Evolutionary conservation across 257 asterid genomes (phyloP), one percentile per base, ranked within the genome.

Genomic region (Primulina tabacum): DNA sequence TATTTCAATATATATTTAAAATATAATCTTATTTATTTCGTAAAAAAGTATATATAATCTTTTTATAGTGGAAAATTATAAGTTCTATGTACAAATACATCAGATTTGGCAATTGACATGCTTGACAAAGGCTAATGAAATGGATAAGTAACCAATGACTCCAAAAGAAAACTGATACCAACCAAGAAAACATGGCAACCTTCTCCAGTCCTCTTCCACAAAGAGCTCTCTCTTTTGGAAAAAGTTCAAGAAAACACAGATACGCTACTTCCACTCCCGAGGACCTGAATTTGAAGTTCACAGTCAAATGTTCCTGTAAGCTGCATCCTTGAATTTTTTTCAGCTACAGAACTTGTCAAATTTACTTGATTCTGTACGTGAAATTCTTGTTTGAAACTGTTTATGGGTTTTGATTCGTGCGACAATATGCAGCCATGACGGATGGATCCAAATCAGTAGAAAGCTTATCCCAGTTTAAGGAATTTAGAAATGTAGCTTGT

Each of bases 401-500:
- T 32, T 32, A 32, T 32, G 5, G 34, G 34, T 64, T 34, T 37
- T 16, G 34, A 7, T 67, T 60, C 35, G 26, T 32, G 33, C 17
- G 29, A 8, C 5, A 29, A 37, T 68, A 16, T 38, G 35, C 80
- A 92, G 95, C 78, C 78, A 14, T 77, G 64, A 80, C 67, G 62
- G 91, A 78, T 62, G 76, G 43, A 53, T 52, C 64, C 11, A 67
- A 78, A 53, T 24, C 64, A 11, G 78, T 78, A 20, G 85, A 79
- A 24, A 76, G 12, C 60, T 56, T 43, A 40, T 21, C 68, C 67
- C 78, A 73, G 10, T 83, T 85, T 62, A 88, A 87, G 86, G 86
- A 87, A 74, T 77, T 92, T 5, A 88, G 89, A 60, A 84, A 78
- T 77, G 92, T 82, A 28, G 95, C 96, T 71, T 90, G 89, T 80